Percentiles rank a stretch among this genome's conserved stretches.
These are phyloP conservation scores for Albifimbria verrucaria DNA, from an alignment of 2,329 filamentous ascomycete species.

Conservation along the genomic window DNA sequence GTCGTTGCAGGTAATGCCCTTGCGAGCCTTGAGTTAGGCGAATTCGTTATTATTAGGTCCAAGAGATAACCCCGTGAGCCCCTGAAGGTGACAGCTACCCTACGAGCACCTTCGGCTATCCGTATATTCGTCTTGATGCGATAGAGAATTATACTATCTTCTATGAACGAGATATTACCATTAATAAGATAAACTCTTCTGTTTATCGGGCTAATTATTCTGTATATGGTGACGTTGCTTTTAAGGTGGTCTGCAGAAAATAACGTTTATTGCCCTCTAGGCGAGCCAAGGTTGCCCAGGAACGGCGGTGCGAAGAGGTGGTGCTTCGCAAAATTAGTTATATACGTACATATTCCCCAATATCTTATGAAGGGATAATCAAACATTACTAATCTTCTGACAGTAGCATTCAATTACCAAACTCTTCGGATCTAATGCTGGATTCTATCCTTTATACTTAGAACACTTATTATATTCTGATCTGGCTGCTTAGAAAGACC, in stretches of 20 bases:
- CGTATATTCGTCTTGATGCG: neutral
- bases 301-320: neutral
- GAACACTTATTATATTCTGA: neutral
- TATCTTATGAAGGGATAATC: neutral
- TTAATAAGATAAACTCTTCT: neutral
- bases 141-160: neutral
- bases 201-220: neutral
- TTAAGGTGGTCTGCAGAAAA: neutral
- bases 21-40: no score
- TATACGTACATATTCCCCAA: neutral
- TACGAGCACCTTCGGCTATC: neutral
- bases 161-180: neutral
- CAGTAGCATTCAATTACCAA: neutral
- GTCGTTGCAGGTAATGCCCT: no score
- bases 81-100: neutral
- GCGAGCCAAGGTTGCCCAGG: neutral
- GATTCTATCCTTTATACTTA: neutral
- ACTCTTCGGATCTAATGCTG: neutral
- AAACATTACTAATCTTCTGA: neutral
- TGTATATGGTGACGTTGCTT: neutral
- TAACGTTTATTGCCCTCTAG: neutral
- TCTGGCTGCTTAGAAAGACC: neutral
- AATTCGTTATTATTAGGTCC: no score
- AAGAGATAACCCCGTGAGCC: no score
- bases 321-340: neutral